Conservation (phyloP, 805 yeast genomes). For the Isabelozyma pseudorhagii region DNA sequence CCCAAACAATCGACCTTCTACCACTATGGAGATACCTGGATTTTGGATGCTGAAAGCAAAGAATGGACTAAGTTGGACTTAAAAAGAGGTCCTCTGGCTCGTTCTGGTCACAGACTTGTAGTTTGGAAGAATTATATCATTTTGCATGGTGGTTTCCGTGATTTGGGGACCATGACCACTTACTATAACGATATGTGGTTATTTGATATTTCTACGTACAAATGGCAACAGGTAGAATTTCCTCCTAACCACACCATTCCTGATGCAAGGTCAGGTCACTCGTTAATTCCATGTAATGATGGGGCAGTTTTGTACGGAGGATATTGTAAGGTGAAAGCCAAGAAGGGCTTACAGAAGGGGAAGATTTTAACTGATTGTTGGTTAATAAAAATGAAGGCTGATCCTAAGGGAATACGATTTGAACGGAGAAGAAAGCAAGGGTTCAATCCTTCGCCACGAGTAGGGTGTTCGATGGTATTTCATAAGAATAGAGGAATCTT, state of each 20-base stretch:
- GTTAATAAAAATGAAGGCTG: conserved; percentile 83
- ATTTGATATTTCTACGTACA: conserved; percentile 83
- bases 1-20: conserved; percentile 95
- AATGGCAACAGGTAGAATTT: conserved; percentile 87
- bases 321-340: conserved; percentile 87
- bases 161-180: conserved; percentile 78
- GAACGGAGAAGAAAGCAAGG: conserved; percentile 90
- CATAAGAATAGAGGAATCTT: conserved; percentile 90
- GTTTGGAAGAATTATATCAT: conserved; percentile 89
- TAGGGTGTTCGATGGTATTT: conserved; percentile 86
- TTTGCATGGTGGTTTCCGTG: conserved; percentile 90
- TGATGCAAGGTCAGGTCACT: conserved; percentile 92
- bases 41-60: conserved; percentile 75
- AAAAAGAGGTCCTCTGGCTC: conserved; percentile 68
- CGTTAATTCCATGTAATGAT: conserved; percentile 71
- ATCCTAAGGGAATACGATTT: conserved; percentile 74
- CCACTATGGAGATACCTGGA: conserved; percentile 96
- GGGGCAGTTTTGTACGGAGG: conserved; percentile 93
- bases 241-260: conserved; percentile 80
- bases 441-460: conserved; percentile 86
- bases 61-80: conserved; percentile 89
- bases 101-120: conserved; percentile 91
- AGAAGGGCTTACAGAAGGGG: conserved; percentile 85
- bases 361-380: conserved; percentile 84
- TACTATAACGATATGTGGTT: conserved; percentile 88